Percentiles rank a stretch among this genome's conserved stretches.
Conservation (phyloP, 2,329 filamentous ascomycete genomes). For the Arthroderma sp. region DNA sequence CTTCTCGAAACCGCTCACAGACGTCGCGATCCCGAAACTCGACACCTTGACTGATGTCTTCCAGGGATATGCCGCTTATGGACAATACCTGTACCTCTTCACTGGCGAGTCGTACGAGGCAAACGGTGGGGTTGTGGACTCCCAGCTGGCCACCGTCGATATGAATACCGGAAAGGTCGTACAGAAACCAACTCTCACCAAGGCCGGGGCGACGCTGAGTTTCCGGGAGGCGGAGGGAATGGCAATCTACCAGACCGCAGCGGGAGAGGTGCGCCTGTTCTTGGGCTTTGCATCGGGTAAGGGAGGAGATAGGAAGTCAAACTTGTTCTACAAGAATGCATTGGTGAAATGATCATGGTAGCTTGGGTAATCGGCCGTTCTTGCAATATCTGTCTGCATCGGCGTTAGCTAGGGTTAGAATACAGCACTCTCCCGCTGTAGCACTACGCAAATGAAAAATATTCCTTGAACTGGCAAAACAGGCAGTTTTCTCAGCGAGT, state of each 20-base stretch:
- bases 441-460: no score
- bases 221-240: conserved; percentile 15
- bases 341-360: no score
- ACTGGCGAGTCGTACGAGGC: conserved; percentile 11
- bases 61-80: conserved; percentile 12
- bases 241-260: conserved; percentile 13
- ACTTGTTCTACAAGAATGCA: no score
- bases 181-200: conserved; percentile 13
- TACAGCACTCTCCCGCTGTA: no score
- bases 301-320: no score
- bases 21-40: conserved; percentile 9
- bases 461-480: no score
- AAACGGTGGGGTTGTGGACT: conserved; percentile 9
- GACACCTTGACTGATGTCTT: conserved; percentile 7
- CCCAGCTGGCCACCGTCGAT: conserved; percentile 10
- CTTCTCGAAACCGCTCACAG: conserved; percentile 10
- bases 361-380: no score
- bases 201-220: conserved; percentile 11
- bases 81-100: conserved; percentile 12
- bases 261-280: conserved; percentile 12
- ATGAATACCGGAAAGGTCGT: conserved; percentile 13
- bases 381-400: no score
- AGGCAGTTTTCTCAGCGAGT: no score
- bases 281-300: conserved; percentile 12
- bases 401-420: no score